Base-by-base conservation (phyloP, 139 green algal species). In the Tetraselmis striata region DNA sequence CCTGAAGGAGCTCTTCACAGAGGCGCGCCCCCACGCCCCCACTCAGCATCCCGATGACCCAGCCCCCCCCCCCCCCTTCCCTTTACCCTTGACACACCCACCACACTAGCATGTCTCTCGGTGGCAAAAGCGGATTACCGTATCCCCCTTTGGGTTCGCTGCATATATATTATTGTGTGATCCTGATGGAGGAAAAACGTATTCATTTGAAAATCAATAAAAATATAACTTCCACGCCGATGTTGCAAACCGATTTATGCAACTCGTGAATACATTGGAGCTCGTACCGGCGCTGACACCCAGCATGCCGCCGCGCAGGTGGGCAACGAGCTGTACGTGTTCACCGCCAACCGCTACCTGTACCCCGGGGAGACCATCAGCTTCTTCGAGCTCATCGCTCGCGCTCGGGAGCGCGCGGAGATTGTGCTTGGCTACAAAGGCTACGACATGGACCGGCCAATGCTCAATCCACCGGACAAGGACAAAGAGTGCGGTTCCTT, bases 271-370 rank as follows among this genome's bases (percentile, higher is more conserved):
- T n/a, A n/a, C n/a, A n/a, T n/a, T n/a, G n/a, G n/a, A n/a, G n/a
- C n/a, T n/a, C n/a, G n/a, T n/a, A n/a, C n/a, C n/a, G n/a, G n/a
- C n/a, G n/a, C n/a, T n/a, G n/a, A n/a, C n/a, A n/a, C n/a, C n/a
- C n/a, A n/a, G n/a, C n/a, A n/a, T n/a, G 45, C 11, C 45, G 11
- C 5, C 18, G 45, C 18, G 45, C 45, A 67, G 45, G 45, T 67
- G 32, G 89, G 89, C 85, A 90, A 88, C 32, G 89, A 92, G 85
- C 82, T 92, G 11, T 92, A 92, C 76, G 81, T 92, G 26, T 74
- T 81, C 28, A 79, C 89, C 30, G 80, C 81, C 11, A 31, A 84
- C 25, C 77, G 86, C 25, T 92, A 91, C 29, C 59, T 92, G 25
- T 78, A 81, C 59, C 28, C 28, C 0, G 77, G 30, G 0, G 82